Evolutionary conservation across 768 basidiomycete genomes (phyloP).

Genomic region (Antrodiella citrinella): DNA sequence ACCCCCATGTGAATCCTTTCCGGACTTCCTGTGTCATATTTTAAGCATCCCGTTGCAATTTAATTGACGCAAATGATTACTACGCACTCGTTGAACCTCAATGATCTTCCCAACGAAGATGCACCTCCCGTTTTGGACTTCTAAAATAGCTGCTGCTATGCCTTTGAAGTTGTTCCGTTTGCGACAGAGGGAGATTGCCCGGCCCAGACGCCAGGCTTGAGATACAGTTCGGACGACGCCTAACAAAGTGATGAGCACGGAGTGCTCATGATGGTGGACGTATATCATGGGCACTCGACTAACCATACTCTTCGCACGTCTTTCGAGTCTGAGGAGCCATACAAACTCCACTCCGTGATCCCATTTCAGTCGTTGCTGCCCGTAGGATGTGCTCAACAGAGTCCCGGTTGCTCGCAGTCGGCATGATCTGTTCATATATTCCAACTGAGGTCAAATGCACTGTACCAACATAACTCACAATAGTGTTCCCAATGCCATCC

Average conservation of each 20-base stretch:
- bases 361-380: slow-evolving; percentile 21
- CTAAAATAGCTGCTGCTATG: slow-evolving; percentile 23
- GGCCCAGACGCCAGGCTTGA: slow-evolving; percentile 55
- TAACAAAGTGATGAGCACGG: not conserved
- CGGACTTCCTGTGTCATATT: slow-evolving; percentile 24
- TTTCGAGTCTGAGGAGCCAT: slow-evolving; percentile 20
- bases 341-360: slow-evolving; percentile 21
- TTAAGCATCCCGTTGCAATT: no score
- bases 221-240: slow-evolving; percentile 43
- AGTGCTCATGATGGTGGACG: not conserved
- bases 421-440: slow-evolving; percentile 11
- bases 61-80: no score
- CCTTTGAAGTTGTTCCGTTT: slow-evolving; percentile 35
- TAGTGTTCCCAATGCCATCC: slow-evolving; percentile 28
- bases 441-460: not conserved
- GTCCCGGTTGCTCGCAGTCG: slow-evolving; percentile 13
- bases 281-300: no score
- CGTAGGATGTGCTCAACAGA: slow-evolving; percentile 21
- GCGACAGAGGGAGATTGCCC: slow-evolving; percentile 45
- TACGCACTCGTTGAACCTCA: slow-evolving; percentile 25
- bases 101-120: slow-evolving; percentile 57
- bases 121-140: slow-evolving; percentile 28
- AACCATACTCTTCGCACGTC: slow-evolving; percentile 21
- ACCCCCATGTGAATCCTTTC: slow-evolving; percentile 26
- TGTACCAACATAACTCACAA: slow-evolving; percentile 16